Evolutionary conservation across 2,329 filamentous ascomycete species (phyloP).

Genomic region (Penicillium sp.): DNA sequence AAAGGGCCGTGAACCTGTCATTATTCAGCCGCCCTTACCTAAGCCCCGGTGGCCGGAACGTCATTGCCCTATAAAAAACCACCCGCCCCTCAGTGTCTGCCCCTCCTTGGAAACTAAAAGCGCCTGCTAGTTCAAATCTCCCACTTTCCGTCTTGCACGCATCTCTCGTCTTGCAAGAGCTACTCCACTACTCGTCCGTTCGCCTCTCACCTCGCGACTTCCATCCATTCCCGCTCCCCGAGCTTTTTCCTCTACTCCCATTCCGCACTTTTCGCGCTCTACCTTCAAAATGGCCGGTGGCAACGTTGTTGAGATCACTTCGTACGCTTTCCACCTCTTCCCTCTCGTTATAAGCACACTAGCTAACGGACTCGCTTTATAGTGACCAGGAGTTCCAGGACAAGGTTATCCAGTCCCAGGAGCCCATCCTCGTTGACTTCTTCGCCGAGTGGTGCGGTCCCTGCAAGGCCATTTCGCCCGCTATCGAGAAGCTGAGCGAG

Average conservation of each 20-base stretch:
- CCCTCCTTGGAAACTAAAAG: conserved; percentile 14
- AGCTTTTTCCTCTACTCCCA: conserved; percentile 16
- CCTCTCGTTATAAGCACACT: too few relatives aligned
- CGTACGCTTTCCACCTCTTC: conserved; percentile 18
- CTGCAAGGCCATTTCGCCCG: conserved; percentile 83
- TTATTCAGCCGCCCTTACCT: conserved; percentile 28
- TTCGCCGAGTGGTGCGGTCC: conserved; percentile 91
- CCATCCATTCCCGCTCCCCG: conserved; percentile 5
- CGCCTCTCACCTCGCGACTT: conserved; percentile 28
- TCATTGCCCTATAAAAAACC: conserved; percentile 31
- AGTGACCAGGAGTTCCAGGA: conserved; percentile 57
- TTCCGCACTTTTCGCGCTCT: conserved; percentile 17
- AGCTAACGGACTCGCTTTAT: not conserved
- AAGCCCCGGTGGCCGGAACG: conserved; percentile 22
- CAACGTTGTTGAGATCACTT: conserved; percentile 23
- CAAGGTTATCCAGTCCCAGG: conserved; percentile 47
- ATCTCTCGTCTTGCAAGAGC: conserved; percentile 9
- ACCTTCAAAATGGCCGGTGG: conserved; percentile 21
- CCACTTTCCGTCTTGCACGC: conserved; percentile 10
- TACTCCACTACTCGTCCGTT: conserved; percentile 8
- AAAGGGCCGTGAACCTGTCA: conserved; percentile 1
- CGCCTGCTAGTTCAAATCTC: conserved; percentile 14
- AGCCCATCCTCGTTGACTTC: conserved; percentile 72
- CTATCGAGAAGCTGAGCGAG: conserved; percentile 60
- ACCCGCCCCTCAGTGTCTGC: conserved; percentile 18